Conservation (phyloP, 208 protist genomes). For the Acanthamoeba rhysodes region DNA sequence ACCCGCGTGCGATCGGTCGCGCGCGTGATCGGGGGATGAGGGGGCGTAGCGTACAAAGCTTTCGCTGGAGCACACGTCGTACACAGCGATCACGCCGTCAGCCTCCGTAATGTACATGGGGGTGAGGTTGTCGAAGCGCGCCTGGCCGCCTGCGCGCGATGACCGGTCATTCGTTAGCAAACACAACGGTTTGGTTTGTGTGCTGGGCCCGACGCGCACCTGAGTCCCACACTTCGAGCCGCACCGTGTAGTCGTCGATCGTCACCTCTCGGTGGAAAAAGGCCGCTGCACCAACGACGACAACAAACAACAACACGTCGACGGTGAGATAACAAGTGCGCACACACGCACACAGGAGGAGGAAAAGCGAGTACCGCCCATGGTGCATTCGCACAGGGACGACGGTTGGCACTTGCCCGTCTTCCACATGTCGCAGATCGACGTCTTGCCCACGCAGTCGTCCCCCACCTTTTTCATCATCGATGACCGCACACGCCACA, state of each 20-base stretch:
- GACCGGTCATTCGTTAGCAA: no score
- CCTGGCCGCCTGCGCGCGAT: neutral
- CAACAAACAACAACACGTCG: neutral
- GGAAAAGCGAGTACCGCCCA: neutral
- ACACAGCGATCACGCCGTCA: conserved; percentile 4
- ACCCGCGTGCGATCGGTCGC: neutral
- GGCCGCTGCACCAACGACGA: neutral
- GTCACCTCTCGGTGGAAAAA: neutral
- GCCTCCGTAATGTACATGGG: conserved; percentile 17
- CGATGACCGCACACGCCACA: no score
- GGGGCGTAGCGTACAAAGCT: neutral
- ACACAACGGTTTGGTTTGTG: neutral
- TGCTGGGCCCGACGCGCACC: neutral
- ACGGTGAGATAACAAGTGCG: neutral
- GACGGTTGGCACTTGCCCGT: neutral
- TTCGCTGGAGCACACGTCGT: neutral
- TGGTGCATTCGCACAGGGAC: conserved; percentile 16
- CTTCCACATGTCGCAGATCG: conserved; percentile 2
- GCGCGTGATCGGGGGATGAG: neutral
- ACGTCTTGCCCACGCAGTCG: conserved; percentile 17
- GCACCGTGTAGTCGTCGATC: neutral
- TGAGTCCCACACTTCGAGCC: conserved; percentile 8
- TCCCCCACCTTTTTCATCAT: neutral
- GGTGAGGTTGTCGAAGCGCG: conserved; percentile 34
- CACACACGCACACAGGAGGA: neutral